phyloP scores from a whole-genome alignment of 306 rosid genomes.

The Lotus japonicus region DNA sequence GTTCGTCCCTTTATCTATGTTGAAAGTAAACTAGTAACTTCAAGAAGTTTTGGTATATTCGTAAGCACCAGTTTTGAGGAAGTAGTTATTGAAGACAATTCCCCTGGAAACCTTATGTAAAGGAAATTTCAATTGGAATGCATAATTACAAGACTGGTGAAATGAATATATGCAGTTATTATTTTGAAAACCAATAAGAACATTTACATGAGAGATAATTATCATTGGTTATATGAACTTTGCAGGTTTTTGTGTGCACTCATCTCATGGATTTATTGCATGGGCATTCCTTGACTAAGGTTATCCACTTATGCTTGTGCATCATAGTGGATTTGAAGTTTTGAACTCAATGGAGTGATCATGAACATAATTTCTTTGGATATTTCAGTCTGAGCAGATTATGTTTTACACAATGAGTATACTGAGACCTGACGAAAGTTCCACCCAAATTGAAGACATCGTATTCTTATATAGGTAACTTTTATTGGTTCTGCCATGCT shows the following conservation, averaged over 20 bases:
- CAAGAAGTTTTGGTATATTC: too few species aligned
- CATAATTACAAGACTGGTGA: too few species aligned
- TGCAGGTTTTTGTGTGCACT: constrained; percentile 87
- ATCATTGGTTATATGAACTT: constrained; percentile 11
- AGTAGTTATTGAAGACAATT: too few species aligned
- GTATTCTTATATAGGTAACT: constrained; percentile 79
- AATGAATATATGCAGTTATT: not conserved
- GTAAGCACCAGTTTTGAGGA: too few species aligned
- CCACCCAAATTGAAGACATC: constrained; percentile 51
- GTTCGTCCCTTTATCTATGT: too few species aligned
- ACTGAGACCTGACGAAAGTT: constrained; percentile 62
- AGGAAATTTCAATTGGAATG: too few species aligned
- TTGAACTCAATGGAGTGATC: not conserved
- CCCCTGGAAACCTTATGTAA: too few species aligned
- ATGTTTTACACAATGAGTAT: constrained; percentile 83
- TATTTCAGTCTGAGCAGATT: constrained; percentile 70
- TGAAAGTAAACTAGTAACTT: too few species aligned
- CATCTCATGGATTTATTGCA: constrained; percentile 89
- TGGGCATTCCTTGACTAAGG: constrained; percentile 60
- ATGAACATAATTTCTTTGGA: constrained; percentile 6
- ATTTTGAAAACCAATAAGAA: not conserved
- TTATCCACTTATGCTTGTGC: constrained; percentile 20
- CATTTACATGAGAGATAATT: not conserved
- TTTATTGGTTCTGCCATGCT: constrained; percentile 4
- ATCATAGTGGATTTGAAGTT: constrained; percentile 17